A percentile compares a stretch with the other conserved stretches of the same genome.
These are phyloP conservation scores for Laguncularia racemosa DNA, from an alignment of 345 rosid genomes.

Conservation along the genomic window DNA sequence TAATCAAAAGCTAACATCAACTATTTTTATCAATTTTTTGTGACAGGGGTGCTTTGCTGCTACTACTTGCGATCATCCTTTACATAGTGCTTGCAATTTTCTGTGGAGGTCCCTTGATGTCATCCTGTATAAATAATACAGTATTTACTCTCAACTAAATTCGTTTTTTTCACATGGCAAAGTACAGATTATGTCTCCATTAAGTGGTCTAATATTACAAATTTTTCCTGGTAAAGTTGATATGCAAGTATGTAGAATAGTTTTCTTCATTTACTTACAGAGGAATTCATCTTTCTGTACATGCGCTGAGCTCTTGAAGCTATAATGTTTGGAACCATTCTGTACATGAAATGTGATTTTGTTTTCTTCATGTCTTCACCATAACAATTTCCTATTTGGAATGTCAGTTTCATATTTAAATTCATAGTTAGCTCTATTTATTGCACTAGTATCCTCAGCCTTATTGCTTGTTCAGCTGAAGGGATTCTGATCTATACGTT, in stretches of 20 bases:
- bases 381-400: no score
- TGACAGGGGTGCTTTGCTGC: constrained; percentile 25
- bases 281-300: constrained; percentile 7
- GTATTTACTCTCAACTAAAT: background rate
- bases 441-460: no score
- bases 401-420: no score
- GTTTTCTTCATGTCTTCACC: no score
- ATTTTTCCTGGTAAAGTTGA: background rate
- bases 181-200: background rate
- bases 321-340: background rate
- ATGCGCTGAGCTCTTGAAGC: background rate
- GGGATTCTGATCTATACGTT: no score
- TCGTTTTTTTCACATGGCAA: no score
- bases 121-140: constrained; percentile 15
- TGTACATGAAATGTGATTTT: no score
- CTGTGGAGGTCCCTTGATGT: constrained; percentile 24
- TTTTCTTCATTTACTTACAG: background rate
- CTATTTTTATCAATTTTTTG: background rate
- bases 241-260: background rate
- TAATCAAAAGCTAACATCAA: no score
- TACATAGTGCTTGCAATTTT: constrained; percentile 20
- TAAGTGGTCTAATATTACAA: background rate
- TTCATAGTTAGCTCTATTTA: no score
- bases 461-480: no score
- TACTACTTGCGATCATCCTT: constrained; percentile 17